Percentiles rank a stretch among this genome's conserved stretches.
Evolutionary conservation across 2,329 filamentous ascomycete species (phyloP).

Genomic region (Aureobasidium zeae): DNA sequence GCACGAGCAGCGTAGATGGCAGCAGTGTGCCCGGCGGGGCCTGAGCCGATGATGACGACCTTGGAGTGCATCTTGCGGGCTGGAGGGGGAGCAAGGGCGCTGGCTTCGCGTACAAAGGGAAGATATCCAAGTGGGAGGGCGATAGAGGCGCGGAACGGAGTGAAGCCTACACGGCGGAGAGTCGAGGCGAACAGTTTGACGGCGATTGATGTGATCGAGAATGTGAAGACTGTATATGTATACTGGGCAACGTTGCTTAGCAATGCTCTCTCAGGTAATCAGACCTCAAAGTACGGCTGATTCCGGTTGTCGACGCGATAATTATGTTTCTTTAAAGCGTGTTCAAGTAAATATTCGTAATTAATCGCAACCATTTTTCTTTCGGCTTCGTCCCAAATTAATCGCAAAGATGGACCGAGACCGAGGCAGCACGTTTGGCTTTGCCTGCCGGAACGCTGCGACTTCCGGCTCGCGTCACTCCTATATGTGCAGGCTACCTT

Average conservation of each 20-base stretch:
- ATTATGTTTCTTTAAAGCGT: constrained; percentile 4
- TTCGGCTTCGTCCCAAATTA: constrained; percentile 6
- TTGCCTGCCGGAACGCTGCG: neutral
- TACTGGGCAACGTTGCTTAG: constrained; percentile 8
- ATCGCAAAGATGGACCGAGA: neutral
- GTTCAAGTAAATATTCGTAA: constrained; percentile 5
- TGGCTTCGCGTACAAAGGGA: constrained; percentile 21
- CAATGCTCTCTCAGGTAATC: constrained; percentile 13
- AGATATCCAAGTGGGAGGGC: constrained; percentile 44
- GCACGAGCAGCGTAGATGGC: constrained; percentile 93
- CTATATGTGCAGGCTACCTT: neutral
- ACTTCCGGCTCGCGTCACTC: neutral
- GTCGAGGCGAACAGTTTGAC: constrained; percentile 89
- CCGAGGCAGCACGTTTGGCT: neutral
- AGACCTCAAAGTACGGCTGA: constrained; percentile 10
- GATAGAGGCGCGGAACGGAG: constrained; percentile 62
- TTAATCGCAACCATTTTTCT: too few relatives aligned
- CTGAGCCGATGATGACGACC: constrained; percentile 71
- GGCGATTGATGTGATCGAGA: constrained; percentile 29
- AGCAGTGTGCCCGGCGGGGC: constrained; percentile 93
- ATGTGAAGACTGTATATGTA: constrained; percentile 1
- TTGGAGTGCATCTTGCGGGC: constrained; percentile 76
- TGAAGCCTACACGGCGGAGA: constrained; percentile 54
- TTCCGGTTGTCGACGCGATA: neutral
- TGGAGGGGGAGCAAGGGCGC: constrained; percentile 25